Evolutionary conservation across 2,329 filamentous ascomycete species (phyloP), one percentile per base, ranked within the genome.

Genomic region (Trichophyton verrucosum): DNA sequence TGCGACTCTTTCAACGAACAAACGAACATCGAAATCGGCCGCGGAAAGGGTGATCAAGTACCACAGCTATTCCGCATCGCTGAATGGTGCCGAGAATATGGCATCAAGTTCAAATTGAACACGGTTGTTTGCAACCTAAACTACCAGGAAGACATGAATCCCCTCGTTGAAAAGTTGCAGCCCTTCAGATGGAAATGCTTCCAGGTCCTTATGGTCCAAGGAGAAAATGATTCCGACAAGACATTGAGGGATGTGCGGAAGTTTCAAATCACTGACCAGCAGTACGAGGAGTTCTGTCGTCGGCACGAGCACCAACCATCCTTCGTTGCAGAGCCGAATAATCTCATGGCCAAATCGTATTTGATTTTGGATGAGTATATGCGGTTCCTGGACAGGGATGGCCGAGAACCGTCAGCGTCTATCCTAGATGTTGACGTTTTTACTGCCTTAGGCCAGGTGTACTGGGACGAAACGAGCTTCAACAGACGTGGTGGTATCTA

Each of bases 131-230:
- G 75, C 65, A 69, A 64, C 1, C 68, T 76, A 57, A 82, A 82
- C 64, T 78, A 70, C 68, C 59, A 76, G 1, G 80, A 83, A 67
- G 77, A 80, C 63, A 81, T 80, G 78, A 73, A 70, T 46, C 65
- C 61, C 13, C 66, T 63, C 3, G 73, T 82, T 6, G 60, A 65
- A 13, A 47, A 64, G 44, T 68, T 83, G 9, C 66, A 68, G 3
- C 80, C 80, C 1, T 81, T 80, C 62, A 75, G 81, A 0, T 83
- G 80, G 80, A 82, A 82, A 66, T 75, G 72, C 30, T 84, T 83
- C 66, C 80, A 83, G 65, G 75, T 77, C 3, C 71, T 83, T n/a
- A 72, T 78, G 4, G 78, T 82, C 1, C 72, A 69, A 13, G 80
- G 78, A 1, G 80, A 83, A 68, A 82, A 82, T 65, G 80, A 81